These are phyloP conservation scores for Psilocybe cyanescens DNA, from an alignment of 768 basidiomycete genomes.

Conservation along the genomic window DNA sequence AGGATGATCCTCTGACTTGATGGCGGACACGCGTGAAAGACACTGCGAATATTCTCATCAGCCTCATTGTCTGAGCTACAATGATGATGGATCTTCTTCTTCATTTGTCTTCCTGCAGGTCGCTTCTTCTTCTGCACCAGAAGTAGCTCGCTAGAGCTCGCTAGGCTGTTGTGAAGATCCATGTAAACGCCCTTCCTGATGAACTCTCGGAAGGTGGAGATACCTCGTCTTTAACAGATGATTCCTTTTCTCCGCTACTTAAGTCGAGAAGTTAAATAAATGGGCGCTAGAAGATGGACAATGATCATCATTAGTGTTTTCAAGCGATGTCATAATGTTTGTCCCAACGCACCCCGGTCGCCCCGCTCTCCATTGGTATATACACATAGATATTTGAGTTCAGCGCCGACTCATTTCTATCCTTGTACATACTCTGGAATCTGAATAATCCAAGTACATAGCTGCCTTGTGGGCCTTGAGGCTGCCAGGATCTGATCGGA, in stretches of 20 bases:
- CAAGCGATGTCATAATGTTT: too few relatives aligned
- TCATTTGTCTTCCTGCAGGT: too few relatives aligned
- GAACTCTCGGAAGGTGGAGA: too few relatives aligned
- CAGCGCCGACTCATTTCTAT: background rate
- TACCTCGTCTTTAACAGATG: too few relatives aligned
- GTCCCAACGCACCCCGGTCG: background rate
- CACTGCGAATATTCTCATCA: background rate
- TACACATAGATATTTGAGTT: background rate
- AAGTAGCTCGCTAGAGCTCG: too few relatives aligned
- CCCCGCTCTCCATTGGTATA: too few relatives aligned
- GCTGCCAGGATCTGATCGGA: background rate
- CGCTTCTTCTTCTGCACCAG: too few relatives aligned
- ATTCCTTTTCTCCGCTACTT: background rate
- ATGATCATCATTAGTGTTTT: background rate
- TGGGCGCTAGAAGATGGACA: conserved; percentile 2
- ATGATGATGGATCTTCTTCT: background rate
- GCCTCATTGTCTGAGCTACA: background rate
- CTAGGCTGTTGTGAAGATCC: too few relatives aligned
- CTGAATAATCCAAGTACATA: too few relatives aligned
- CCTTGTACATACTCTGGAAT: background rate
- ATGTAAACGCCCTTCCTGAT: too few relatives aligned
- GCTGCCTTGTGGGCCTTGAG: too few relatives aligned
- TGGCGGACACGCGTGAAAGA: background rate
- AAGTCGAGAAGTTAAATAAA: background rate
- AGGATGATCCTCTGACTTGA: background rate